These are phyloP conservation scores for Xylaria sp. DNA, from an alignment of 2,329 filamentous ascomycete species.

Conservation along the genomic window DNA sequence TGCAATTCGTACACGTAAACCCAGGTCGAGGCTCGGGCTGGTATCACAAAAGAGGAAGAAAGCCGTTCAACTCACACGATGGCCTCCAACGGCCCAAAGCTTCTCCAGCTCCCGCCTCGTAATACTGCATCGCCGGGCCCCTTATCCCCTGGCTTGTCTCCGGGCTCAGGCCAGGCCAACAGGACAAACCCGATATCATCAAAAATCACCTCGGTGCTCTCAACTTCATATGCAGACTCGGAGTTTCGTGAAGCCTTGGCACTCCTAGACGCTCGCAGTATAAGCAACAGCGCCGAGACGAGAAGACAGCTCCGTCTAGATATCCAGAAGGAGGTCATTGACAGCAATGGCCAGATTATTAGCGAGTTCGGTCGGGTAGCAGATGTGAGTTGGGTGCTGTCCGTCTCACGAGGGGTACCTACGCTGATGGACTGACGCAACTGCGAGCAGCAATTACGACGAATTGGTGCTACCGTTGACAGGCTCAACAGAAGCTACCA, in stretches of 20 bases:
- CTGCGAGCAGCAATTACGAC: slow-evolving; percentile 74
- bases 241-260: slow-evolving; percentile 88
- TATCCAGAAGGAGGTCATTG: slow-evolving; percentile 90
- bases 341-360: slow-evolving; percentile 90
- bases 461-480: slow-evolving; percentile 81
- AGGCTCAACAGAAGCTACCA: slow-evolving; percentile 82
- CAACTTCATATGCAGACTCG: slow-evolving; percentile 89
- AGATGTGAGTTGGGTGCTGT: slow-evolving; percentile 55
- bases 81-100: slow-evolving; percentile 46
- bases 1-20: not conserved
- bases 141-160: slow-evolving; percentile 48
- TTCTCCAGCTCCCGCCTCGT: slow-evolving; percentile 43
- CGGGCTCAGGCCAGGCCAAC: slow-evolving; percentile 46
- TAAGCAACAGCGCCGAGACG: slow-evolving; percentile 80
- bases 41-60: not conserved
- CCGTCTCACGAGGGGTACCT: not conserved
- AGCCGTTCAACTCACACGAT: slow-evolving; percentile 27
- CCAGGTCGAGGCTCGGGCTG: not conserved
- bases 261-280: slow-evolving; percentile 76
- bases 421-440: slow-evolving; percentile 17
- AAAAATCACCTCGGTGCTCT: slow-evolving; percentile 86
- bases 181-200: slow-evolving; percentile 76
- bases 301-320: slow-evolving; percentile 82
- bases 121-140: slow-evolving; percentile 44
- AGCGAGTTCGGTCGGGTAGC: slow-evolving; percentile 89